Evolutionary conservation across 768 basidiomycete species (phyloP), one percentile per base, ranked within the genome.

Genomic region (Suillus occidentalis): DNA sequence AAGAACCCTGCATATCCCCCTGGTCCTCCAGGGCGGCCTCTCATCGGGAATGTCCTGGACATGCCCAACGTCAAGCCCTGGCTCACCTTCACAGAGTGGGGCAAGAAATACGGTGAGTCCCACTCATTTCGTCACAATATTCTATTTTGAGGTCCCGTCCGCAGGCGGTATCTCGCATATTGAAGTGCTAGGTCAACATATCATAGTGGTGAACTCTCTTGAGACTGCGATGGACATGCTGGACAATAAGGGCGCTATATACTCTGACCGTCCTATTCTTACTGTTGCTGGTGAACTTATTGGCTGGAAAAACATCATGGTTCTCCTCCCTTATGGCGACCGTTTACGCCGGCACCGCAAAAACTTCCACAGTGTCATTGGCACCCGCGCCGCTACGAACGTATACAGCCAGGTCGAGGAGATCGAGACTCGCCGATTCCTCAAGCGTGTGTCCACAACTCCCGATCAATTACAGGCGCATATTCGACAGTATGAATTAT

Each of bases 201-300:
- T 89, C 36, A 71, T 89, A 47, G 75, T 89, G 57, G 65, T 89
- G 34, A 87, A 87, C 70, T 84, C 82, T 14, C 78, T 78, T 31
- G 78, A 81, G 69, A 71, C 78, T 25, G 86, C 86, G 20, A 62
- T 77, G 65, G 85, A 88, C 57, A 81, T 90, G 77, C 78, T 89
- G 60, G 87, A 90, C 74, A 88, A 87, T 74, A 87, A 87, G 69
- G 86, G 86, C 66, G 77, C 84, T 34, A 82, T 84, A 43, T 89
- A 89, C 72, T 89, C 88, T 31, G 88, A 89, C 68, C 84, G 88
- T 28, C 88, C 88, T 0, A 72, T 76, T 20, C 65, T 82, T 36
- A 75, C 79, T 2, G 80, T 81, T 78, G 77, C 74, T 56, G 76
- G 74, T 42, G 73, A 76, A 53, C 71, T 77, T 16, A 68, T 76